A percentile compares a stretch with the other conserved stretches of the same genome.
These are phyloP conservation scores for Cyberlindnera maritima DNA, from an alignment of 805 yeast genomes.

Conservation along the genomic window DNA sequence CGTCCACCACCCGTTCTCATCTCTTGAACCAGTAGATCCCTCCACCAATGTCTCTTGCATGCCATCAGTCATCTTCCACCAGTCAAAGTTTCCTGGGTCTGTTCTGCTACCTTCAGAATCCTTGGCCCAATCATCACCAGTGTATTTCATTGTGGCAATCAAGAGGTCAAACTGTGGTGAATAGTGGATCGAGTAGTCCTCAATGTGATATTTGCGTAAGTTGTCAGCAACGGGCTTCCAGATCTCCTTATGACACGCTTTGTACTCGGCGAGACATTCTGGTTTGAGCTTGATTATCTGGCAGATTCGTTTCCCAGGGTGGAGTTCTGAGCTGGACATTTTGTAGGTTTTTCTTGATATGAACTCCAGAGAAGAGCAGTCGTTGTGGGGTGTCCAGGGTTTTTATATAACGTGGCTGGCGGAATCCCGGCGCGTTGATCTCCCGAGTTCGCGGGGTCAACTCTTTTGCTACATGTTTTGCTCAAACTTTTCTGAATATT, in stretches of 20 bases:
- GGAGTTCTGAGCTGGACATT: slow-evolving; percentile 13
- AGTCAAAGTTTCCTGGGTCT: slow-evolving; percentile 36
- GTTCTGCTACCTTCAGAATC: slow-evolving; percentile 33
- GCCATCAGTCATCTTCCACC: slow-evolving; percentile 40
- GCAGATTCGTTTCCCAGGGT: slow-evolving; percentile 38
- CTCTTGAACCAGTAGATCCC: slow-evolving; percentile 37
- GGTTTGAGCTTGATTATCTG: slow-evolving; percentile 39
- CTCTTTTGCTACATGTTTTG: background rate
- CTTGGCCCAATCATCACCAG: slow-evolving; percentile 37
- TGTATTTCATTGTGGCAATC: slow-evolving; percentile 37
- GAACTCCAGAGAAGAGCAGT: too few relatives aligned
- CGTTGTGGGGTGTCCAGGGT: too few relatives aligned
- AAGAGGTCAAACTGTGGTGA: slow-evolving; percentile 30
- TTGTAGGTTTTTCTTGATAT: too few relatives aligned
- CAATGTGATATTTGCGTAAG: slow-evolving; percentile 35
- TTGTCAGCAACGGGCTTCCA: slow-evolving; percentile 33
- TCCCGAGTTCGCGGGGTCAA: background rate
- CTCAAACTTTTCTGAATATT: background rate
- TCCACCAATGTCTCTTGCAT: slow-evolving; percentile 39
- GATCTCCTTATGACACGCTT: slow-evolving; percentile 31
- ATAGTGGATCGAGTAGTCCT: slow-evolving; percentile 40
- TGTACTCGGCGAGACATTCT: slow-evolving; percentile 37
- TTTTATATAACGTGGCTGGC: background rate
- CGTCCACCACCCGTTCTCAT: slow-evolving; percentile 40
- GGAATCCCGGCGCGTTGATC: background rate